Evolutionary conservation across 164 flowering plant genomes (phyloP), one percentile per base, ranked within the genome.

Genomic region (Stephania japonica): DNA sequence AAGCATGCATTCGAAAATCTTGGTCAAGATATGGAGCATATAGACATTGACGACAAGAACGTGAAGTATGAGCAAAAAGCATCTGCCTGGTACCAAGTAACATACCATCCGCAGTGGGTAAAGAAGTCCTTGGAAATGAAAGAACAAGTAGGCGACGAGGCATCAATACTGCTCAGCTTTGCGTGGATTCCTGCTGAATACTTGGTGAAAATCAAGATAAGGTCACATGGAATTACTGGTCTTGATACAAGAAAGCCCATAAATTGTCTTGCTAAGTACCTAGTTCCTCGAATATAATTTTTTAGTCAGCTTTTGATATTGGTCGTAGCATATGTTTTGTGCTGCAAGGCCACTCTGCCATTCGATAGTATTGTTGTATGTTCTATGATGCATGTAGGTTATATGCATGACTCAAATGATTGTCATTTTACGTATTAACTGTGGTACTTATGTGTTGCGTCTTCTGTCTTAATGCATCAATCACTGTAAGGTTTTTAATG

Each of bases 41-140:
- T 87, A 9, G 42, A 75, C 8, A 89, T 83, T 41, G 90, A 86
- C 38, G 94, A 90, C 74, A 92, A 77, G 80, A 88, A 85, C 69
- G 2, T 9, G 0, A 1, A 80, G 25, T 96, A 83, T 72, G 97
- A 96, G 71, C 78, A 76, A 75, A 96, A 91, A 84, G 98, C 99
- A 32, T 93, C 97, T 0, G 96, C 98, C 2, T 96, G 98, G 99
- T 96, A 93, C 80, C 93, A 82, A 76, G 99, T 93, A 5, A 83
- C 94, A 0, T 96, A 93, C 80, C 91, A 92, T 75, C 91, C 94
- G 16, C 25, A 61, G 7, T 93, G 95, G 97, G 84, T 89, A 41
- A 79, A 82, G 72, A 82, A 83, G 72, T 72, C 87, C 3, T 9
- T 77, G 75, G 85, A 85, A 43, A 21, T 87, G 80, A 89, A 70